Evolutionary conservation across 371 early-diverging fungal species (phyloP).

Genomic region (Dichotomocladium elegans): DNA sequence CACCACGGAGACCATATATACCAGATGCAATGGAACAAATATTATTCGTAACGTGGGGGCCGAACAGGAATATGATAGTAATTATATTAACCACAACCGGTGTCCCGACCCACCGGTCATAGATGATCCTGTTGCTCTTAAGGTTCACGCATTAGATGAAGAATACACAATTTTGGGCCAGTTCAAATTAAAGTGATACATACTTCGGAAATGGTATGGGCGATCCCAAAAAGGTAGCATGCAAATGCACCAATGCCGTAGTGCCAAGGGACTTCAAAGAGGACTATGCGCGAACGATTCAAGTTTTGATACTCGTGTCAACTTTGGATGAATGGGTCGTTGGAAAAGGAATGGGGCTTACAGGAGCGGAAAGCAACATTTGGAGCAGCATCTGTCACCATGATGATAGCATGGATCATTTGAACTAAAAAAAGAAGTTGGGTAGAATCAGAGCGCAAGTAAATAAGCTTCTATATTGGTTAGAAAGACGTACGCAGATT

Average conservation of each 20-base stretch:
- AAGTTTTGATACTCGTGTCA: not conserved
- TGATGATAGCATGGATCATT: conserved; percentile 17
- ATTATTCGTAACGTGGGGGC: conserved; percentile 33
- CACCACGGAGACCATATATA: conserved; percentile 16
- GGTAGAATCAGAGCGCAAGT: not conserved
- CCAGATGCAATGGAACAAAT: conserved; percentile 22
- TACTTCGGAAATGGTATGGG: conserved; percentile 35
- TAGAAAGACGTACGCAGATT: conserved; percentile 11
- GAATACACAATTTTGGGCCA: not conserved
- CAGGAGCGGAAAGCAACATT: conserved; percentile 20
- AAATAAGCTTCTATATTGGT: not conserved
- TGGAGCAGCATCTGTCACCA: conserved; percentile 12
- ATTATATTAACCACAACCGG: conserved; percentile 16
- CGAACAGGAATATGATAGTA: conserved; percentile 11
- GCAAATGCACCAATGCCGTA: conserved; percentile 32
- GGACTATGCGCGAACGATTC: conserved; percentile 13
- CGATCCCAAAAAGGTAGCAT: conserved; percentile 40
- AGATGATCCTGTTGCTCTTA: conserved; percentile 26
- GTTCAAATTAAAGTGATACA: not conserved
- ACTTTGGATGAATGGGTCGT: not conserved
- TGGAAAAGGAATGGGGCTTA: conserved; percentile 3
- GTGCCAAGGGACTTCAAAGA: conserved; percentile 40
- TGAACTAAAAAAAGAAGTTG: too few species aligned
- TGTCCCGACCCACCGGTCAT: conserved; percentile 15
- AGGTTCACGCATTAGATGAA: not conserved